These are phyloP conservation scores for Prunus persica DNA, from an alignment of 306 rosid species.

Conservation along the genomic window DNA sequence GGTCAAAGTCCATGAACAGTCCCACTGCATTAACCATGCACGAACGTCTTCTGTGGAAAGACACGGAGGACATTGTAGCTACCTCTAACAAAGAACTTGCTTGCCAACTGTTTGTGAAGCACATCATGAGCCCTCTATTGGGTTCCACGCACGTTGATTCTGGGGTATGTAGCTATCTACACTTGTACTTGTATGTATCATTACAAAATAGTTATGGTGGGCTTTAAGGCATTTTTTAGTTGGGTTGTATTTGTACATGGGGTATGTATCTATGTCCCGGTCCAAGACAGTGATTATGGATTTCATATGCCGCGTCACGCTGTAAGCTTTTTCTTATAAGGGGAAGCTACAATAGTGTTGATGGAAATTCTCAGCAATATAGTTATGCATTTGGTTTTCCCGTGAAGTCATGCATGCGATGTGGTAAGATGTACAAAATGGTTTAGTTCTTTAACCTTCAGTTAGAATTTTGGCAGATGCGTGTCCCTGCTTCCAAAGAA, in stretches of 20 bases:
- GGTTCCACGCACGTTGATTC: conserved; percentile 75
- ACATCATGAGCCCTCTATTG: conserved; percentile 72
- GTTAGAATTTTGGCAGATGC: conserved; percentile 40
- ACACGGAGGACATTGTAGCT: conserved; percentile 41
- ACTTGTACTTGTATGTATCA: not conserved
- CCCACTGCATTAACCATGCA: conserved; percentile 49
- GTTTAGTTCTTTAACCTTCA: conserved; percentile 22
- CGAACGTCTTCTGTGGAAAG: conserved; percentile 70
- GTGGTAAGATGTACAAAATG: conserved; percentile 1
- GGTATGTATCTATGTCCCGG: too few relatives aligned
- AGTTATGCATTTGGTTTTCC: conserved; percentile 2
- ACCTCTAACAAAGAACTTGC: conserved; percentile 55
- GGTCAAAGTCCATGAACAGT: conserved; percentile 20
- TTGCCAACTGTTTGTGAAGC: conserved; percentile 46
- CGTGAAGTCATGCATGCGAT: not conserved
- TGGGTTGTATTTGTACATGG: too few relatives aligned
- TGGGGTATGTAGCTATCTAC: conserved; percentile 49
- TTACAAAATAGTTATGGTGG: not conserved
- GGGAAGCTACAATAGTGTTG: too few relatives aligned
- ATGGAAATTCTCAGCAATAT: not conserved
- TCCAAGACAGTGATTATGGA: too few relatives aligned
- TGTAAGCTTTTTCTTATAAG: too few relatives aligned
- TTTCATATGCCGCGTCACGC: too few relatives aligned
- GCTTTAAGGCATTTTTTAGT: too few relatives aligned
- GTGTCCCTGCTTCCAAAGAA: conserved; percentile 48